These are phyloP conservation scores for Rhodotorula babjevae DNA, from an alignment of 768 basidiomycete species.

Conservation along the genomic window DNA sequence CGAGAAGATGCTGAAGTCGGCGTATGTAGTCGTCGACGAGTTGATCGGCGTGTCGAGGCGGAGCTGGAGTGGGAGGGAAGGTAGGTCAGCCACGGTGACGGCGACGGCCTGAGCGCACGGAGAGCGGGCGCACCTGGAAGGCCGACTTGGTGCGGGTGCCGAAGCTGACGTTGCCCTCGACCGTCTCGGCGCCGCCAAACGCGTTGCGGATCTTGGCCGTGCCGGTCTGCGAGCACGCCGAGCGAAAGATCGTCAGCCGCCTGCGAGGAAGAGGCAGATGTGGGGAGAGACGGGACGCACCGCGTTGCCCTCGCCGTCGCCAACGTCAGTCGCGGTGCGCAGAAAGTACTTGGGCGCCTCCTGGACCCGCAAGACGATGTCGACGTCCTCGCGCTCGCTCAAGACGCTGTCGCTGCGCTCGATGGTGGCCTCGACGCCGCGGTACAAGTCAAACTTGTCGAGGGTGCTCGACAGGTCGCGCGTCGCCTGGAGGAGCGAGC, in stretches of 20 bases:
- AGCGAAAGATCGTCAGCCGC: too few species aligned
- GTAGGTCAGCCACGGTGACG: not conserved
- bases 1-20: slow-evolving; percentile 66
- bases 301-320: slow-evolving; percentile 85
- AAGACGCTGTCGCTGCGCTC: slow-evolving; percentile 58
- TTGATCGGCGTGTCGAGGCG: slow-evolving; percentile 48
- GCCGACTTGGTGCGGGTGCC: slow-evolving; percentile 84
- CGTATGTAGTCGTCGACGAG: slow-evolving; percentile 59
- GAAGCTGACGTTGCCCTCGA: slow-evolving; percentile 73
- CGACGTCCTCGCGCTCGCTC: slow-evolving; percentile 62
- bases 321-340: slow-evolving; percentile 81
- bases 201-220: slow-evolving; percentile 78
- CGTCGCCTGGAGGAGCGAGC: slow-evolving; percentile 65
- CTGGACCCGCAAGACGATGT: slow-evolving; percentile 69
- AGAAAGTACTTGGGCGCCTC: slow-evolving; percentile 73
- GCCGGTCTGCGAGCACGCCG: slow-evolving; percentile 54
- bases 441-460: slow-evolving; percentile 70
- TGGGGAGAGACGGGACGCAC: not conserved
- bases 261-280: not conserved
- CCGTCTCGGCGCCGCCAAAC: slow-evolving; percentile 82
- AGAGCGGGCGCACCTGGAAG: slow-evolving; percentile 58
- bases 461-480: slow-evolving; percentile 64
- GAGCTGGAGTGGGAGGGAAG: slow-evolving; percentile 39
- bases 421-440: slow-evolving; percentile 59
- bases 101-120: too few species aligned